Evolutionary conservation across 208 protist species (phyloP).

Genomic region (Leishmania major): DNA sequence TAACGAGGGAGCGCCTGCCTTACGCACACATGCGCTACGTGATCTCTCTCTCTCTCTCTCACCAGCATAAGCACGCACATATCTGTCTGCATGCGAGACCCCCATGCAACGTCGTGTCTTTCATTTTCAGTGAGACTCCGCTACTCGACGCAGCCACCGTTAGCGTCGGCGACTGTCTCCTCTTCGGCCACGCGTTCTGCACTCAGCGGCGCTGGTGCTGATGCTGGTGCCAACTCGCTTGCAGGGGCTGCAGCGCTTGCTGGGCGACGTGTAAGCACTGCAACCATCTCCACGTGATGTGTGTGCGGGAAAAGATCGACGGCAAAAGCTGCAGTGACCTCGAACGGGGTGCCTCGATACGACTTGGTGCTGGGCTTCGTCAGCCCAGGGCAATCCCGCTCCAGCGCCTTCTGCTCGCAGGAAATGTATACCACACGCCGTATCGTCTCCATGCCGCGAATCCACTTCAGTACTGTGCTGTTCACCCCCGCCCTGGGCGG

Average conservation of each 20-base stretch:
- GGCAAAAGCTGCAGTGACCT: conserved; percentile 79
- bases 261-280: conserved; percentile 75
- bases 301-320: conserved; percentile 97
- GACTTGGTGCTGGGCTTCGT: conserved; percentile 82
- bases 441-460: conserved; percentile 87
- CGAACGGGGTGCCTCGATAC: conserved; percentile 84
- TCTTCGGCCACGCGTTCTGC: conserved; percentile 4
- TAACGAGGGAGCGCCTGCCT: not conserved
- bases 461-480: conserved; percentile 91
- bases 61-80: not conserved
- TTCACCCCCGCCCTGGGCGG: conserved; percentile 91
- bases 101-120: not conserved
- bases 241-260: not conserved
- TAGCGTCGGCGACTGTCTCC: not conserved
- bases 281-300: conserved; percentile 94
- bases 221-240: not conserved
- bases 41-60: not conserved
- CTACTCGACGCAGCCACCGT: conserved; percentile 1
- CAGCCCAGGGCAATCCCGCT: conserved; percentile 81
- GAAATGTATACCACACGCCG: conserved; percentile 95
- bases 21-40: not conserved
- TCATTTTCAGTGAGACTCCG: not conserved
- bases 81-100: not conserved
- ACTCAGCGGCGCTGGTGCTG: not conserved
- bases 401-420: conserved; percentile 93